These are phyloP conservation scores for Thelonectria discophora DNA, from an alignment of 2,329 filamentous ascomycete genomes.

Conservation along the genomic window DNA sequence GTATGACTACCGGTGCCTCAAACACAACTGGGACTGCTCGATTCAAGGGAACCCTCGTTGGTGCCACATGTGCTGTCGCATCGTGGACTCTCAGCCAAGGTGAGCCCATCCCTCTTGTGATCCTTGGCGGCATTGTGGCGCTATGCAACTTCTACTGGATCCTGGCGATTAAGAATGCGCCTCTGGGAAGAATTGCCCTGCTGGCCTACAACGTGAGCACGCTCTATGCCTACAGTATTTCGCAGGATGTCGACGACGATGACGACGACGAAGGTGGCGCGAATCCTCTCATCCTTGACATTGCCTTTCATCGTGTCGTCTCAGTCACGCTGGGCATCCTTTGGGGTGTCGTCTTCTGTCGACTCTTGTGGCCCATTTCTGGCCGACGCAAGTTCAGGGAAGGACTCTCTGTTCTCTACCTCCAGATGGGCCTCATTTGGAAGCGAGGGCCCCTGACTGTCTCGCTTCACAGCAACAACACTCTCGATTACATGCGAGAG, in stretches of 20 bases:
- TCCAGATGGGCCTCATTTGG: slow-evolving; percentile 96
- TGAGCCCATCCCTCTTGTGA: slow-evolving; percentile 77
- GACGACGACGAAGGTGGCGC: slow-evolving; percentile 89
- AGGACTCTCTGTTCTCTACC: slow-evolving; percentile 87
- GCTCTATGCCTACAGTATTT: slow-evolving; percentile 91
- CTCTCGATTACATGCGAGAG: slow-evolving; percentile 81
- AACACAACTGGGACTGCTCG: slow-evolving; percentile 91
- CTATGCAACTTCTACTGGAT: slow-evolving; percentile 91
- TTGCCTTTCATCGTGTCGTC: slow-evolving; percentile 85
- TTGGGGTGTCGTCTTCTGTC: slow-evolving; percentile 91
- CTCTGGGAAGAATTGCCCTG: slow-evolving; percentile 91
- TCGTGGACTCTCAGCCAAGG: slow-evolving; percentile 81
- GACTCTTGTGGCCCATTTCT: slow-evolving; percentile 92
- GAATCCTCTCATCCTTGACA: slow-evolving; percentile 85
- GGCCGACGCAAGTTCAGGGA: slow-evolving; percentile 88
- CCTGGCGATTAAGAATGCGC: slow-evolving; percentile 81
- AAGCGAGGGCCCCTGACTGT: slow-evolving; percentile 87
- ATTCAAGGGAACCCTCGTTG: slow-evolving; percentile 86
- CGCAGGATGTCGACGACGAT: slow-evolving; percentile 79
- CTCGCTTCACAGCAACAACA: slow-evolving; percentile 67
- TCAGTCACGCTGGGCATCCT: slow-evolving; percentile 87
- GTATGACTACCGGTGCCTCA: slow-evolving; percentile 95
- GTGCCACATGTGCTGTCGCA: slow-evolving; percentile 76
- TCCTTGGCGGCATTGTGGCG: slow-evolving; percentile 83
- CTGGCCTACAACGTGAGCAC: slow-evolving; percentile 96